phyloP scores from a whole-genome alignment of 345 rosid genomes.

The Lumnitzera littorea region DNA sequence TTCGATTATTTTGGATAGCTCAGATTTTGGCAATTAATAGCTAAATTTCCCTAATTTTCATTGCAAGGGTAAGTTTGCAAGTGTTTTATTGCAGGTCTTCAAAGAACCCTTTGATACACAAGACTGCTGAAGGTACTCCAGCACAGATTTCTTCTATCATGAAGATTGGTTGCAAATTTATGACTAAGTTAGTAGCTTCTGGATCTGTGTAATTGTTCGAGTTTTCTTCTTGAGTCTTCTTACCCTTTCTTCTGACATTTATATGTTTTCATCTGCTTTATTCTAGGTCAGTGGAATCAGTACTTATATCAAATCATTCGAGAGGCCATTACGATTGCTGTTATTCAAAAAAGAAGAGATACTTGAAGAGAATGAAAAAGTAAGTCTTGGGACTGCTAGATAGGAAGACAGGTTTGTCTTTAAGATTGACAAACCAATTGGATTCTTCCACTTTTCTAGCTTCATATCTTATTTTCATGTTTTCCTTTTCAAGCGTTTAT shows the following conservation, averaged over 20 bases:
- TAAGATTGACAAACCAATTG: not conserved
- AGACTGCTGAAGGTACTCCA: conserved; percentile 6
- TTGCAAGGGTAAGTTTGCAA: no score
- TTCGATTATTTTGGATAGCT: no score
- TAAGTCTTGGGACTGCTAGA: conserved; percentile 1
- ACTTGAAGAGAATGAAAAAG: conserved; percentile 10
- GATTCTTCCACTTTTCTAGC: no score
- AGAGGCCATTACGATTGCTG: conserved; percentile 9
- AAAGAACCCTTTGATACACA: conserved; percentile 6
- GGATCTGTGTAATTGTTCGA: conserved; percentile 1
- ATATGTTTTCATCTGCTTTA: conserved; percentile 1
- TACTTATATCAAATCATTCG: conserved; percentile 9
- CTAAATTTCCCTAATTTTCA: no score
- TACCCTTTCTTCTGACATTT: not conserved
- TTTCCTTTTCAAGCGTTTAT: no score
- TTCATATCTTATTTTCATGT: no score
- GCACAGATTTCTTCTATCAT: conserved; percentile 7
- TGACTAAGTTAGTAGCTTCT: conserved; percentile 12
- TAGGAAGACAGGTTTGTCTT: not conserved
- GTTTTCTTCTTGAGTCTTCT: not conserved
- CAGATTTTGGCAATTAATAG: no score
- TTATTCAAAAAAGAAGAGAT: conserved; percentile 8
- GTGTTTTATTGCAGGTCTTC: conserved; percentile 8
- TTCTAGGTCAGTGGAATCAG: conserved; percentile 12
- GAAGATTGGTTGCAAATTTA: not conserved